Base-by-base conservation (phyloP, 306 rosid genomes). In the Neltuma alba region DNA sequence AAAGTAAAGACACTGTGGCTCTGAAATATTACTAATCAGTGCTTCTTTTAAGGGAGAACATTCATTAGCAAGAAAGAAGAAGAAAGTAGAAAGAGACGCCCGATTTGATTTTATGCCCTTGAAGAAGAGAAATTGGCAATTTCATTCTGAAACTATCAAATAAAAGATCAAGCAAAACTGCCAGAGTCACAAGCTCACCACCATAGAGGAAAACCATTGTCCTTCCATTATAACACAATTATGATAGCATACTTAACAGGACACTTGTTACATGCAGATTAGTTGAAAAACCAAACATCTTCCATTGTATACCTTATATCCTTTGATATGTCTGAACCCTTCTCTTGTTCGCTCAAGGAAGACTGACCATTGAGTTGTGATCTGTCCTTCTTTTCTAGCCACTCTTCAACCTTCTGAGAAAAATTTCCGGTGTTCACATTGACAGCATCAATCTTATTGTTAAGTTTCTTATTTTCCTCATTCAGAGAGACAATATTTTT, bases 391-490 rank as follows among this genome's bases (percentile, higher is more conserved):
- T 67, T 81, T 86, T 83, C 89, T 77, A 89, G 84, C 94, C 88
- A 87, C 47, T 84, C 87, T 64, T 89, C 91, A 82, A 91, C 85
- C 85, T 63, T 86, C 77, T 80, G 89, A 86, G 86, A 88, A 82
- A 85, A 92, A 36, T 58, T n/a, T 72, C 61, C 85, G 37, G 84
- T 74, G 71, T 80, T 88, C 80, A 30, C 84, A 73, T 85, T 85
- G 27, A 88, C 81, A 21, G 68, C 60, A 63, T 76, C 84, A 45
- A 92, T 88, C 86, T 89, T 87, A 76, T 82, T 83, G n/a, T 72
- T 86, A 34, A 91, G 88, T 48, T 83, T 86, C 78, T 79, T 82
- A 78, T 87, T 94, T 80, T 92, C 97, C 84, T 80, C 80, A 79
- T 84, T 78, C 57, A 87, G 72, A 82, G 66, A 72, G 76, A 78